Conservation (phyloP, 768 basidiomycete genomes). For the Amanita molliuscula region DNA sequence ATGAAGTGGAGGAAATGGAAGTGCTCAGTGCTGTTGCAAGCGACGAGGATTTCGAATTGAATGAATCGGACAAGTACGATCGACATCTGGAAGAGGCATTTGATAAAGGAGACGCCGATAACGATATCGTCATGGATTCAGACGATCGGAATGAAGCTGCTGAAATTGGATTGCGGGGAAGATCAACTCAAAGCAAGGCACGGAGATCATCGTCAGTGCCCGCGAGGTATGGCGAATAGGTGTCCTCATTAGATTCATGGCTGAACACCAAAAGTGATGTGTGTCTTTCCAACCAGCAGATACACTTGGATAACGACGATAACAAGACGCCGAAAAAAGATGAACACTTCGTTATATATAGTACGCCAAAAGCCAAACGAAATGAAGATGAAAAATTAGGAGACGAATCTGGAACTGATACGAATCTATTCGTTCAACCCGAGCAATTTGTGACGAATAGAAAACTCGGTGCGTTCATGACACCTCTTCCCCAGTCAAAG, state of each 20-base stretch:
- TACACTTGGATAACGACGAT: not conserved
- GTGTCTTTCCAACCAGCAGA: not conserved
- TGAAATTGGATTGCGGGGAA: slow-evolving; percentile 19
- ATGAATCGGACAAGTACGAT: slow-evolving; percentile 13
- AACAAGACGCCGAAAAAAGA: not conserved
- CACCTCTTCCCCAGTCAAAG: slow-evolving; percentile 34
- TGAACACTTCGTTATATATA: not conserved
- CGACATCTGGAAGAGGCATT: slow-evolving; percentile 15
- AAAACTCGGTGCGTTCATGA: slow-evolving; percentile 41
- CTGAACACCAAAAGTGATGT: not conserved
- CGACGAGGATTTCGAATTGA: slow-evolving; percentile 21
- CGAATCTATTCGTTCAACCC: not conserved
- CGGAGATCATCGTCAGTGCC: slow-evolving; percentile 15
- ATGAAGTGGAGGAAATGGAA: slow-evolving; percentile 42
- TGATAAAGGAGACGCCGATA: slow-evolving; percentile 12
- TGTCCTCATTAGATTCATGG: slow-evolving; percentile 6
- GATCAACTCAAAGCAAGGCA: not conserved
- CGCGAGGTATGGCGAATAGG: slow-evolving; percentile 14
- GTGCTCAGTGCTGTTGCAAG: slow-evolving; percentile 29
- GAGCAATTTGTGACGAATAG: slow-evolving; percentile 3
- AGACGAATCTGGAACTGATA: not conserved
- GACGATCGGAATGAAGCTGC: slow-evolving; percentile 11
- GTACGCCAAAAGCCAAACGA: not conserved
- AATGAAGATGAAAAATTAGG: not conserved
- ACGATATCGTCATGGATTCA: not conserved